Evolutionary conservation across 371 early-diverging fungal genomes (phyloP), one percentile per base, ranked within the genome.

Genomic region (Mucor saturninus): DNA sequence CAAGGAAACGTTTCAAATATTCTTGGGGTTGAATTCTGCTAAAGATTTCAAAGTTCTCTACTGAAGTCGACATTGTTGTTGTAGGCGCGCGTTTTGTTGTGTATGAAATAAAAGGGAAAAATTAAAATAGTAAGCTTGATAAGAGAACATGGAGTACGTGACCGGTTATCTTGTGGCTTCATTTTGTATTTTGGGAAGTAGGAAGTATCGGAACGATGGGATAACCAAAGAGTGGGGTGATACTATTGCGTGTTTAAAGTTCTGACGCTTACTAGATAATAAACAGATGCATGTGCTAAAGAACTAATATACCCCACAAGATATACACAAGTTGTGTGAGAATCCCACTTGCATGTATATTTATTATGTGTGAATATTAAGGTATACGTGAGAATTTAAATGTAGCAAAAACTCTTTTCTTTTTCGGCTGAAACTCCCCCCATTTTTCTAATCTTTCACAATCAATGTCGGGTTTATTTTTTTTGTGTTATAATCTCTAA

Each of bases 21-120:
- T 96, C 97, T 26, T 83, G 76, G 11, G 96, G 97, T 68, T 95
- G 96, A 26, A 97, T 82, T 58, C 81, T 75, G 32, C 80, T 83
- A 64, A 89, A 88, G 13, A 85, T 83, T 53, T 85, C 84, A 15
- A 73, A 81, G 15, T 69, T 76, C 35, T 69, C 69, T 29, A 63
- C 45, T 14, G 73, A 21, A 14, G 43, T 28, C 1, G 54, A 2
- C 21, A 51, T 42, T 40, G 29, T 37, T 37, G 32, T 32, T 13
- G 9, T 46, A 32, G 30, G 21, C 30, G n/a, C 60, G 60, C 60
- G 60, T 46, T 10, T 29, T 31, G 0, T 51, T 21, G 29, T 28
- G 8, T 39, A 13, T 6, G 8, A 15, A 15, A 32, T 14, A 29
- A 31, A 46, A 35, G 14, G 14, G 43, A 32, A 21, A 46, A 32